Evolutionary conservation across 2,329 filamentous ascomycete genomes (phyloP).

Genomic region (Phialophora tarda): DNA sequence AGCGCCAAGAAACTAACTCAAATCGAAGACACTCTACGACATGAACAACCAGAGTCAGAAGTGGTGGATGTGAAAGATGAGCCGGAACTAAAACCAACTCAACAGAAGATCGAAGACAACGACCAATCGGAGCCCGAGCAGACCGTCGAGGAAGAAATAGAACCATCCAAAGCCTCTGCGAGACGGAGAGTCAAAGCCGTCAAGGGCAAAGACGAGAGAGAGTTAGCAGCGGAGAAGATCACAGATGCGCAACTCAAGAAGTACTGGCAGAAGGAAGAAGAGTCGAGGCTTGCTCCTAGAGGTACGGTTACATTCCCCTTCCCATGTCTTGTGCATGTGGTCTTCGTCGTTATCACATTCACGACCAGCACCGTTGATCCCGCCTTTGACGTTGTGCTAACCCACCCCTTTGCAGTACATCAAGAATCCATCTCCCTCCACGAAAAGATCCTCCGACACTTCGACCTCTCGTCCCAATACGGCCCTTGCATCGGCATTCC

Average conservation of each 20-base stretch:
- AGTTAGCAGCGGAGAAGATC: conserved; percentile 64
- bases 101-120: neutral
- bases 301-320: conserved; percentile 42
- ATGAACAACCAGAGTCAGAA: conserved; percentile 14
- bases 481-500: conserved; percentile 88
- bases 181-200: conserved; percentile 12
- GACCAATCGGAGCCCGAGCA: conserved; percentile 13
- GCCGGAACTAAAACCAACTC: neutral
- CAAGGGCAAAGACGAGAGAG: conserved; percentile 42
- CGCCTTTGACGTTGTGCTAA: neutral
- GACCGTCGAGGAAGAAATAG: conserved; percentile 41
- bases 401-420: conserved; percentile 63
- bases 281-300: conserved; percentile 67
- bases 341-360: neutral
- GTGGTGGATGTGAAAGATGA: conserved; percentile 23
- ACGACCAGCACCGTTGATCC: neutral
- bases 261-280: conserved; percentile 80
- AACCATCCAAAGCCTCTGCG: conserved; percentile 33
- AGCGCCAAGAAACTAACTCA: conserved; percentile 45
- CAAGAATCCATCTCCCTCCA: conserved; percentile 72
- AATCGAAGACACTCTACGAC: conserved; percentile 1
- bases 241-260: conserved; percentile 70
- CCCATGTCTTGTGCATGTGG: neutral
- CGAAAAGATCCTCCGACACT: conserved; percentile 89
- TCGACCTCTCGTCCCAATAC: conserved; percentile 89